These are phyloP conservation scores for Cercospora zeae-maydis DNA, from an alignment of 2,329 filamentous ascomycete species.

Conservation along the genomic window DNA sequence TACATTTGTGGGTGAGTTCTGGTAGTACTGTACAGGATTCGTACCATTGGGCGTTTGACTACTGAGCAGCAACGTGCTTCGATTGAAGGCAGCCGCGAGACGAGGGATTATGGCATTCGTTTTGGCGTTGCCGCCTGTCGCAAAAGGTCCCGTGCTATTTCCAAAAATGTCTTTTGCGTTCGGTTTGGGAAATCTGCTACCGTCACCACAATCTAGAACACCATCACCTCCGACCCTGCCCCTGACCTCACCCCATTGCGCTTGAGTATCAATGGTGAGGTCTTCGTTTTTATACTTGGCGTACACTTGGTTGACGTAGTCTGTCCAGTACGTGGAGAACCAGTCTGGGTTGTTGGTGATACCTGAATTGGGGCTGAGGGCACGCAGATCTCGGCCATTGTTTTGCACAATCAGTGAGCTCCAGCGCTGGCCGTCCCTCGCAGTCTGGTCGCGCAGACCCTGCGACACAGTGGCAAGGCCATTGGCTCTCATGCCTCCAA, in stretches of 20 bases:
- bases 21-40: constrained; percentile 32
- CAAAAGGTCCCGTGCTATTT: constrained; percentile 62
- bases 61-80: constrained; percentile 60
- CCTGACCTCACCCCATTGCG: constrained; percentile 47
- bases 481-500: constrained; percentile 59
- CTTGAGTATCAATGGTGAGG: constrained; percentile 64
- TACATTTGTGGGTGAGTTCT: constrained; percentile 32
- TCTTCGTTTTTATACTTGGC: constrained; percentile 43
- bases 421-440: constrained; percentile 58
- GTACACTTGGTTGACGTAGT: constrained; percentile 53
- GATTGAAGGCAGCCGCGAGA: constrained; percentile 72
- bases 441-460: constrained; percentile 54
- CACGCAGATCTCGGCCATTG: constrained; percentile 40
- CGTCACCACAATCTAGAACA: constrained; percentile 43
- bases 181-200: constrained; percentile 54
- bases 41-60: constrained; percentile 38
- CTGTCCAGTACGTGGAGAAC: constrained; percentile 52
- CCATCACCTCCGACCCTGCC: constrained; percentile 45
- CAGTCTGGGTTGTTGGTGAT: constrained; percentile 45
- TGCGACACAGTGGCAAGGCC: constrained; percentile 56
- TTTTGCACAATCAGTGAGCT: constrained; percentile 53
- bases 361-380: constrained; percentile 46
- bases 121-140: constrained; percentile 41
- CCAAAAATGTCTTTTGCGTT: constrained; percentile 62
- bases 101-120: constrained; percentile 64